Evolutionary conservation across 768 basidiomycete species (phyloP).

Genomic region (Leccinum boreale): DNA sequence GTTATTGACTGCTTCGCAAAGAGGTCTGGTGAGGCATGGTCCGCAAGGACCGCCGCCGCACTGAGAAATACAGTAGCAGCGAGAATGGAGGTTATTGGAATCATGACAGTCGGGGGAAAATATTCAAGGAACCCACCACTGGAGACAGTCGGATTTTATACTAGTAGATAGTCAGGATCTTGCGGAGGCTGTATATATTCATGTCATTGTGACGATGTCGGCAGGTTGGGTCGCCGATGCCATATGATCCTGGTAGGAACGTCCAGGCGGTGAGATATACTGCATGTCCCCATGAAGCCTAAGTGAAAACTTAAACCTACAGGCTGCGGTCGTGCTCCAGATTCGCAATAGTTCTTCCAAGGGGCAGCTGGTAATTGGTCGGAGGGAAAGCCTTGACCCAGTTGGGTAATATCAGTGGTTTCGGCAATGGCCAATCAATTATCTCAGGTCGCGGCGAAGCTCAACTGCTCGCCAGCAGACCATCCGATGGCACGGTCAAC

Average conservation of each 20-base stretch:
- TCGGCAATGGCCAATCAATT: no score
- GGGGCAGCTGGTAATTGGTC: no score
- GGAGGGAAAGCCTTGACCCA: no score
- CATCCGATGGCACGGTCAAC: no score
- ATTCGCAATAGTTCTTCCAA: no score
- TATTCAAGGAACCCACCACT: neutral
- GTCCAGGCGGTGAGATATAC: neutral
- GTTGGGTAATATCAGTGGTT: no score
- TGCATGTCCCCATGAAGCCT: no score
- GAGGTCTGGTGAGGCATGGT: constrained; percentile 24
- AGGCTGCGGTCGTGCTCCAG: neutral
- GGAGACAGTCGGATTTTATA: neutral
- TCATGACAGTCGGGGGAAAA: neutral
- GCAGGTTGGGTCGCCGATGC: neutral
- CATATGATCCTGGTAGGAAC: no score
- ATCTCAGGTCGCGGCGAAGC: no score
- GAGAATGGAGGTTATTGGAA: constrained; percentile 18
- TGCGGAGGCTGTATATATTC: neutral
- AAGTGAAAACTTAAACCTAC: neutral
- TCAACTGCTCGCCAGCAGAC: no score
- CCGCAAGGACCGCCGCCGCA: neutral
- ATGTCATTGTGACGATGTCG: neutral
- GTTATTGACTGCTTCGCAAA: constrained; percentile 37
- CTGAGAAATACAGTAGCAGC: constrained; percentile 14
- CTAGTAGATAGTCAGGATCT: neutral